Evolutionary conservation across 176 grass and related monocot species (phyloP).

Genomic region (Oryza meridionalis): DNA sequence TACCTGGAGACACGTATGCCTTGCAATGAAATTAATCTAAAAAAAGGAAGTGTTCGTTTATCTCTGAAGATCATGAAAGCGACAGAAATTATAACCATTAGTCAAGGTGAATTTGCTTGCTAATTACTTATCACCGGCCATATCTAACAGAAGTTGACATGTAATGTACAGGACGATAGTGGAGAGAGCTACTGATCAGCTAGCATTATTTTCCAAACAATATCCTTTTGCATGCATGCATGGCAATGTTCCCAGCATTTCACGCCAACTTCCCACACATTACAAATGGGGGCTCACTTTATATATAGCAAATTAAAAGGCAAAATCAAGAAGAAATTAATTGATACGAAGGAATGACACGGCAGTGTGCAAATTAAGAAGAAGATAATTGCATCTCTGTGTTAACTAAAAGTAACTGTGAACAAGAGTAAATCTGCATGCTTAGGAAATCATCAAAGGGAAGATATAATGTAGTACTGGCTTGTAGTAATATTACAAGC

Average conservation of each 20-base stretch:
- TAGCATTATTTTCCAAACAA: neutral
- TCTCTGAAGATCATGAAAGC: constrained; percentile 31
- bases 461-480: neutral
- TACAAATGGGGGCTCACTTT: neutral
- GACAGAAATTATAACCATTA: constrained; percentile 1
- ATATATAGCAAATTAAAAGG: neutral
- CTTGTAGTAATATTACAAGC: neutral
- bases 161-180: neutral
- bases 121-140: constrained; percentile 3
- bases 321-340: no score
- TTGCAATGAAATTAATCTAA: neutral
- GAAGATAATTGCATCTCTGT: neutral
- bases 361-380: neutral
- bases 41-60: neutral
- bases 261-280: neutral
- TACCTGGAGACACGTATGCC: neutral
- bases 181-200: neutral
- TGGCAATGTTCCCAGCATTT: neutral
- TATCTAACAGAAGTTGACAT: neutral
- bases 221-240: neutral
- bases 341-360: no score
- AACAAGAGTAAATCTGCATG: neutral
- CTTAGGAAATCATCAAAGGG: neutral
- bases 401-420: neutral
- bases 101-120: constrained; percentile 2